Conservation (phyloP, 768 basidiomycete species). For the Amanita polypyramis region DNA sequence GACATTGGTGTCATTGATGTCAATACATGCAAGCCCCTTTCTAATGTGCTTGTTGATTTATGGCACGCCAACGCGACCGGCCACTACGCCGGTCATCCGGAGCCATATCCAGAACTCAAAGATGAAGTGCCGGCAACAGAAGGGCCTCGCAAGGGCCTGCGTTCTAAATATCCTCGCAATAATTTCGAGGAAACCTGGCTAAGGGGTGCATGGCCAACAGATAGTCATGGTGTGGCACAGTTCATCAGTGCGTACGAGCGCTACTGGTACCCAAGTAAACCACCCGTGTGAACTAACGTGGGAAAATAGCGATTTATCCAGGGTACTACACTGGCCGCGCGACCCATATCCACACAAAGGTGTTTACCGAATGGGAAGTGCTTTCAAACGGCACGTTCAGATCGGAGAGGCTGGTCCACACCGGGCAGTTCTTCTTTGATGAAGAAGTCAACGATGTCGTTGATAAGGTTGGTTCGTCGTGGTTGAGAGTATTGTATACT, state of each 20-base stretch:
- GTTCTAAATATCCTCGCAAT: constrained; percentile 35
- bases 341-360: constrained; percentile 44
- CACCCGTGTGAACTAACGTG: not conserved
- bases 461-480: constrained; percentile 26
- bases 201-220: constrained; percentile 44
- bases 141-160: constrained; percentile 32
- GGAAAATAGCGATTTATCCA: constrained; percentile 36
- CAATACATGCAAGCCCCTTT: constrained; percentile 43
- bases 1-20: constrained; percentile 52
- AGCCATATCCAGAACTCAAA: constrained; percentile 30
- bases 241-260: constrained; percentile 32
- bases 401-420: constrained; percentile 33
- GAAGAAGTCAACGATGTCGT: constrained; percentile 38
- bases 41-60: constrained; percentile 47
- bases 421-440: constrained; percentile 49
- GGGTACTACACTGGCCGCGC: constrained; percentile 50
- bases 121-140: constrained; percentile 36
- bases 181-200: constrained; percentile 33
- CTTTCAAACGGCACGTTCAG: constrained; percentile 35
- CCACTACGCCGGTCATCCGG: constrained; percentile 41
- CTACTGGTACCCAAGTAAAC: no score
- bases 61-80: constrained; percentile 53
- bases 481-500: not conserved
- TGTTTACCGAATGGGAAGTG: constrained; percentile 37
- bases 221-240: constrained; percentile 40